A percentile compares a stretch with the other conserved stretches of the same genome.
phyloP scores from a whole-genome alignment of 169 alveolate genomes.

The Eimeria acervulina region DNA sequence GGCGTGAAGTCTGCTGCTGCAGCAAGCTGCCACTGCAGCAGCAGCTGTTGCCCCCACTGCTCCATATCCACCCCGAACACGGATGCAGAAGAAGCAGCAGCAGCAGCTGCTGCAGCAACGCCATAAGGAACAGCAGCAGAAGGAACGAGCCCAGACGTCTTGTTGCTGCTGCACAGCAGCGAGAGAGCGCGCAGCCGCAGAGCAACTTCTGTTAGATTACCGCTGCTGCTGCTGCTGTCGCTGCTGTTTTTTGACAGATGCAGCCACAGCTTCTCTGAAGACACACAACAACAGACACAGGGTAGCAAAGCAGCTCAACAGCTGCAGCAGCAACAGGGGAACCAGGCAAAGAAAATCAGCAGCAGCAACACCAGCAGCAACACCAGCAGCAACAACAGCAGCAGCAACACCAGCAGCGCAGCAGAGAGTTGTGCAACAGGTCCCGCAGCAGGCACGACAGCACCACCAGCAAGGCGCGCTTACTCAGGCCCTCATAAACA shows the following conservation, averaged over 20 bases:
- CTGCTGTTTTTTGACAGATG: neutral
- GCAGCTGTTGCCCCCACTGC: constrained; percentile 25
- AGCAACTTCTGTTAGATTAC: neutral
- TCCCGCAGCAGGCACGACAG: neutral
- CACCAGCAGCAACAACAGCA: no score
- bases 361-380: no score
- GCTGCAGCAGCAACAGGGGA: no score
- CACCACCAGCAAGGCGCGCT: neutral
- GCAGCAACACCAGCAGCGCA: no score
- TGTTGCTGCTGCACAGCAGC: constrained; percentile 17
- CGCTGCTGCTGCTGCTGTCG: neutral
- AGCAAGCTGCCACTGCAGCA: constrained; percentile 39
- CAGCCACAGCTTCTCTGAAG: constrained; percentile 19
- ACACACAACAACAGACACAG: neutral
- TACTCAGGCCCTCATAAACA: neutral
- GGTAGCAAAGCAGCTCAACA: no score
- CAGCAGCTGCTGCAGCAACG: constrained; percentile 8
- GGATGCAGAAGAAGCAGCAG: constrained; percentile 18
- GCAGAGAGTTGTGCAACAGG: neutral
- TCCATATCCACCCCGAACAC: constrained; percentile 7
- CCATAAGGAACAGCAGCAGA: neutral
- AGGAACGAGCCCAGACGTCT: neutral
- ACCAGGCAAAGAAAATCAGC: neutral
- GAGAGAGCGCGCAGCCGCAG: constrained; percentile 13
- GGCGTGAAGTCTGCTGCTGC: constrained; percentile 27